phyloP scores from a whole-genome alignment of 495 filamentous ascomycete genomes.

The Podospora pseudocomata region DNA sequence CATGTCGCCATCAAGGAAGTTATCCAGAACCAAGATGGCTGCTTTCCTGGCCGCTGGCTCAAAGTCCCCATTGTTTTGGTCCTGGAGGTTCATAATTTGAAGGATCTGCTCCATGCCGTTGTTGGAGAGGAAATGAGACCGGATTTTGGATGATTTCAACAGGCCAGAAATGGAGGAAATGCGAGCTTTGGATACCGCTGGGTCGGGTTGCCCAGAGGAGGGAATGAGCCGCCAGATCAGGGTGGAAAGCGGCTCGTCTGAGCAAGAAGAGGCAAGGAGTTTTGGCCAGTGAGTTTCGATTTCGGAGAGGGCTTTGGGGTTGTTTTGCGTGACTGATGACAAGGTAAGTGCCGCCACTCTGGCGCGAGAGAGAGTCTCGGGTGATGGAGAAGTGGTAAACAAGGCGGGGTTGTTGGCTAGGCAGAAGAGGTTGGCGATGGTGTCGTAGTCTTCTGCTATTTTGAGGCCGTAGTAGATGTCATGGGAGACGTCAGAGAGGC shows the following conservation, averaged over 20 bases:
- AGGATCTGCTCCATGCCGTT: constrained; percentile 47
- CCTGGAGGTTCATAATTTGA: constrained; percentile 37
- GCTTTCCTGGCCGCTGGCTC: constrained; percentile 42
- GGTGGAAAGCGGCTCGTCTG: constrained; percentile 1
- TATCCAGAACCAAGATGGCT: constrained; percentile 53
- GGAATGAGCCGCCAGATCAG: constrained; percentile 30
- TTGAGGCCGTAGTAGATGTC: constrained; percentile 68
- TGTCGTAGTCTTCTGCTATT: constrained; percentile 49
- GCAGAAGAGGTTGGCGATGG: constrained; percentile 43
- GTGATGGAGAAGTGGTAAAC: constrained; percentile 4
- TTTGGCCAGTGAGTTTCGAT: constrained; percentile 41
- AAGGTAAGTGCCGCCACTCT: constrained; percentile 52
- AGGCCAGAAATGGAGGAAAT: constrained; percentile 41
- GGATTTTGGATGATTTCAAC: constrained; percentile 42
- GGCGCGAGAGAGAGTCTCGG: constrained; percentile 30
- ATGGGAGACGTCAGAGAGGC: constrained; percentile 57
- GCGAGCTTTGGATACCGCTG: constrained; percentile 35
- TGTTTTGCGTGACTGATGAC: constrained; percentile 57
- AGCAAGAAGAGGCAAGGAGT: constrained; percentile 26
- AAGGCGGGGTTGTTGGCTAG: constrained; percentile 31
- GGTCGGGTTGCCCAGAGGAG: constrained; percentile 27
- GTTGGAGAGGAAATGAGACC: constrained; percentile 48
- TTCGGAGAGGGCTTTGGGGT: constrained; percentile 54
- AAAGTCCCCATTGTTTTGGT: constrained; percentile 26
- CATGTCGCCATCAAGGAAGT: constrained; percentile 59